A percentile compares a stretch with the other conserved stretches of the same genome.
Evolutionary conservation across 805 yeast species (phyloP).

Genomic region (Saccharomyces kudriavzevii): DNA sequence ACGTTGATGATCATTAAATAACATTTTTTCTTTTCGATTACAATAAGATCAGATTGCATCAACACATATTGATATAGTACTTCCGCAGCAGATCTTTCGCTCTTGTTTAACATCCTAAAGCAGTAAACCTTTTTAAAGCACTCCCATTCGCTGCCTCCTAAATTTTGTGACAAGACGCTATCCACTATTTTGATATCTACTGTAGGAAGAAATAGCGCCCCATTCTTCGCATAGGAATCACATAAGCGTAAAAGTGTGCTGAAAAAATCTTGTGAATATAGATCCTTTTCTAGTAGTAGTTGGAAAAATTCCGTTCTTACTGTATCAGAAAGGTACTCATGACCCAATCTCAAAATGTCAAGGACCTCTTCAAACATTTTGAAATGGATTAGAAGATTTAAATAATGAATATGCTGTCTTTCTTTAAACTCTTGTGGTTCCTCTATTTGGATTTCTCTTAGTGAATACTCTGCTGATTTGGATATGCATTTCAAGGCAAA

Average conservation of each 20-base stretch:
- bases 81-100: slow-evolving; percentile 28
- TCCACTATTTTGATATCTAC: slow-evolving; percentile 25
- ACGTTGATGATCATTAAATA: slow-evolving; percentile 23
- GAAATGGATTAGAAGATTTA: slow-evolving; percentile 22
- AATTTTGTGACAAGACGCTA: slow-evolving; percentile 12
- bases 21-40: slow-evolving; percentile 14
- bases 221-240: slow-evolving; percentile 2
- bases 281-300: slow-evolving; percentile 10
- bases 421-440: slow-evolving; percentile 15
- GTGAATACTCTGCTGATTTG: slow-evolving; percentile 21
- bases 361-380: slow-evolving; percentile 23
- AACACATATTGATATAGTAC: slow-evolving; percentile 17
- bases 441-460: slow-evolving; percentile 9
- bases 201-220: slow-evolving; percentile 11
- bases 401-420: slow-evolving; percentile 21
- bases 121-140: slow-evolving; percentile 20
- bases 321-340: slow-evolving; percentile 13
- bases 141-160: slow-evolving; percentile 15
- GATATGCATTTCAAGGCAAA: slow-evolving; percentile 23
- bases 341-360: slow-evolving; percentile 26
- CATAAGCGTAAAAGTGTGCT: slow-evolving; percentile 19
- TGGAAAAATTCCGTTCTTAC: slow-evolving; percentile 19
- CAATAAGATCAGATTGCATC: not conserved
- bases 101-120: slow-evolving; percentile 23
- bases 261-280: slow-evolving; percentile 15